Evolutionary conservation across 2,329 filamentous ascomycete species (phyloP).

Genomic region (Beauveria sp.): DNA sequence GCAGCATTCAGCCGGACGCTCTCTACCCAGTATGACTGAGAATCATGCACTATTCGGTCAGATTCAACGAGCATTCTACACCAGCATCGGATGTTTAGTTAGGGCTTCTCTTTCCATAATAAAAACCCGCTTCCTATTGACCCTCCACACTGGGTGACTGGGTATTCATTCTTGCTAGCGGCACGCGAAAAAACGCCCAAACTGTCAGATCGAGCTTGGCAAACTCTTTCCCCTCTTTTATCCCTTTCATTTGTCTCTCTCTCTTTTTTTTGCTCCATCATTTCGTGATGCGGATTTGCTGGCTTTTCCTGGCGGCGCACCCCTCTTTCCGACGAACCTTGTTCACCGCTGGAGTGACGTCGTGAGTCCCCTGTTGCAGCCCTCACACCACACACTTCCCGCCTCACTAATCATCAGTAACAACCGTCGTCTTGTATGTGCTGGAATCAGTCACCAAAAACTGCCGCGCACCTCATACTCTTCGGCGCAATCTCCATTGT

Average conservation of each 20-base stretch:
- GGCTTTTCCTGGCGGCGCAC: too few species aligned
- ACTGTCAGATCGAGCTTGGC: constrained; percentile 4
- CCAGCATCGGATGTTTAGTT: too few species aligned
- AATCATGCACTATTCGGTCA: too few species aligned
- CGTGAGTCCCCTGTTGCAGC: not conserved
- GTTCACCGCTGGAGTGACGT: constrained; percentile 10
- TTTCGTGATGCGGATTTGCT: too few species aligned
- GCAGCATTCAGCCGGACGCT: too few species aligned
- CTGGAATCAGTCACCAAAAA: not conserved
- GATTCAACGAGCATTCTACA: too few species aligned
- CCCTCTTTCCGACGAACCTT: not conserved
- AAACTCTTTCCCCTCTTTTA: not conserved
- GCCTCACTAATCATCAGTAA: too few species aligned
- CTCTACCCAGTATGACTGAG: not conserved
- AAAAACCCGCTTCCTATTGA: too few species aligned
- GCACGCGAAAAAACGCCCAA: not conserved
- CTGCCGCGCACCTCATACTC: not conserved
- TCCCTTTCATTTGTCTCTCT: too few species aligned
- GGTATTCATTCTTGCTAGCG: not conserved
- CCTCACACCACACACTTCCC: not conserved
- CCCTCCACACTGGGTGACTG: too few species aligned
- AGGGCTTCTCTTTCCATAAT: too few species aligned
- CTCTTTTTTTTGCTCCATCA: not conserved
- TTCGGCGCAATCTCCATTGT: not conserved
- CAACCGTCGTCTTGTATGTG: too few species aligned